Percentiles rank a stretch among this genome's conserved stretches.
Conservation (phyloP, 1,284 basidiomycete species). For the Cutaneotrichosporon sp. region DNA sequence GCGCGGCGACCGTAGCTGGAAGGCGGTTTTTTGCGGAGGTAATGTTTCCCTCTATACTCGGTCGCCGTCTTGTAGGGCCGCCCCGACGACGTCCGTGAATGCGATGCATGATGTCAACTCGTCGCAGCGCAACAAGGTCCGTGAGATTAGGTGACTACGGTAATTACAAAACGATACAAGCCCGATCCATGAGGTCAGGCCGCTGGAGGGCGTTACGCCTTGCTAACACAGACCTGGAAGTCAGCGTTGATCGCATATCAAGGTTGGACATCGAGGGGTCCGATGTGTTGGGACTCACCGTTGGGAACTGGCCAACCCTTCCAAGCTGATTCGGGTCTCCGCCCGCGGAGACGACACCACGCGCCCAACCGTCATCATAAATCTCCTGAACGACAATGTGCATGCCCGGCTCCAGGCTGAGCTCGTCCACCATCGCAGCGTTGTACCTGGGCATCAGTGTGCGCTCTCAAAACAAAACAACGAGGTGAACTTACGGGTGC, state of each 20-base stretch:
- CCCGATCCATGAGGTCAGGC: neutral
- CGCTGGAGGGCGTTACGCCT: neutral
- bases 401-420: conserved; percentile 45
- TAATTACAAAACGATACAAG: conserved; percentile 3
- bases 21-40: too few relatives aligned
- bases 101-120: neutral
- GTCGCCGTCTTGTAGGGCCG: too few relatives aligned
- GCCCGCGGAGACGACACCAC: conserved; percentile 27
- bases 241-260: neutral
- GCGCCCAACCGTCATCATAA: conserved; percentile 48
- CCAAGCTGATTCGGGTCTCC: conserved; percentile 27
- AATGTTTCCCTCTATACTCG: too few relatives aligned
- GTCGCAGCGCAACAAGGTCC: neutral
- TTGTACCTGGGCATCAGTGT: conserved; percentile 25
- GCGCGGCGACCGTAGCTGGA: too few relatives aligned
- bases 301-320: conserved; percentile 42
- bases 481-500: conserved; percentile 1
- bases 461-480: conserved; percentile 2
- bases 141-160: neutral
- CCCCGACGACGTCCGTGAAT: neutral
- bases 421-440: conserved; percentile 43
- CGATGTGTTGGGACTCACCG: conserved; percentile 27
- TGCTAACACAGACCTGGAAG: neutral
- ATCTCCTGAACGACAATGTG: conserved; percentile 36
- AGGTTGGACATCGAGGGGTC: too few relatives aligned